Base-by-base conservation (phyloP, 768 basidiomycete genomes). In the Tylopilus subfusipes region DNA sequence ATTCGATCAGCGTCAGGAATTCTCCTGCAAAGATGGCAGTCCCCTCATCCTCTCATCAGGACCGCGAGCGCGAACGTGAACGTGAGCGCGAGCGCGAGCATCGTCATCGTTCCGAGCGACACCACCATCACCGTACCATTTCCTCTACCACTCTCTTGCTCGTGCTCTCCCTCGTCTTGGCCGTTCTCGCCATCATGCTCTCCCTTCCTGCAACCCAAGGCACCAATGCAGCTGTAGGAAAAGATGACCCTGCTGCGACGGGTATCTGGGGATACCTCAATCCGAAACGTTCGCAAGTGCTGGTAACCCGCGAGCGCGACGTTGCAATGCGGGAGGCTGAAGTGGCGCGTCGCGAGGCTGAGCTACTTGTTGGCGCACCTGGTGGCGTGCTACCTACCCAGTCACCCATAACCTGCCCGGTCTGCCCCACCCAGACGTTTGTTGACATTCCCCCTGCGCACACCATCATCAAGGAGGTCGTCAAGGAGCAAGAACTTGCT, bases 121-220 rank as follows among this genome's bases (percentile, higher is more conserved):
- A 85, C 64, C 89, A 86, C 66, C 88, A 90, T 54, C 84, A 88
- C 63, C 79, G 91, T 54, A 92, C 91, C 51, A 91, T 93, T 57
- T 93, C 91, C 10, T 93, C 91, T 14, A 93, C 91, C 0, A 93
- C 91, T 14, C 84, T 93, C 30, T 81, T 93, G 49, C 85, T 93
- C 31, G 87, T 93, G 47, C 79, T 93, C 39, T 93, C 91, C 12
- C 84, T 93, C 31, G 82, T 93, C 46, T 77, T 93, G 25, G 91
- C 90, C 33, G 90, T 92, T 22, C 79, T 93, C n/a, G 90, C 91
- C 5, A 84, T 93, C 63, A 92, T 93, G 90, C 82, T 93, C 24
- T 91, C 91, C 3, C 78, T 93, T 5, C 91, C 91, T 1, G 83
- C 84, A 0, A 74, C 78, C 42, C 73, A 73, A 43, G 59, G 72